A percentile compares a stretch with the other conserved stretches of the same genome.
These are phyloP conservation scores for Phytomonas serpens DNA, from an alignment of 208 protist genomes.

Conservation along the genomic window DNA sequence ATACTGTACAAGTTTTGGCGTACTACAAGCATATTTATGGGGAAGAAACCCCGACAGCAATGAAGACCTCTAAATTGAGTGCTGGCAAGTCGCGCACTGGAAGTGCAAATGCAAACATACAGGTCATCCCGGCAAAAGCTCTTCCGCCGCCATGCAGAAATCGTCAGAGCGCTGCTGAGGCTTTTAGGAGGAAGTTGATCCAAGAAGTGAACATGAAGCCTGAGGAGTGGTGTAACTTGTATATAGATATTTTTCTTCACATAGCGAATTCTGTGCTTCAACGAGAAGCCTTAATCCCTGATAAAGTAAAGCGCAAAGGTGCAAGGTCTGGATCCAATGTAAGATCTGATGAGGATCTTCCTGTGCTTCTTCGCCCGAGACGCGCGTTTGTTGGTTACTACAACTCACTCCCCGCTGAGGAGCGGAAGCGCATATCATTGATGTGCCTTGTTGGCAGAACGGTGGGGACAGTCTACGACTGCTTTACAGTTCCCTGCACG, in stretches of 20 bases:
- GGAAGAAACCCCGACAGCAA: slow-evolving; percentile 6
- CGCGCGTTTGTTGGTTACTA: slow-evolving; percentile 81
- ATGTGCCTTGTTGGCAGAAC: slow-evolving; percentile 76
- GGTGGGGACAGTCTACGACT: slow-evolving; percentile 58
- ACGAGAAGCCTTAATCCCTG: slow-evolving; percentile 35
- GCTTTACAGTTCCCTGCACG: slow-evolving; percentile 67
- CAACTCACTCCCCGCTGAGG: slow-evolving; percentile 54
- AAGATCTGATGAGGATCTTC: slow-evolving; percentile 43
- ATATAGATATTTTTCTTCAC: slow-evolving; percentile 72
- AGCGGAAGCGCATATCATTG: slow-evolving; percentile 66
- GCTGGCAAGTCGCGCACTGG: slow-evolving; percentile 5
- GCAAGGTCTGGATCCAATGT: slow-evolving; percentile 7
- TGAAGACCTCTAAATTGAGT: slow-evolving; percentile 10
- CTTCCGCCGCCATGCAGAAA: slow-evolving; percentile 29
- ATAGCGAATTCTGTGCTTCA: slow-evolving; percentile 75
- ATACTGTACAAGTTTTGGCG: slow-evolving; percentile 63
- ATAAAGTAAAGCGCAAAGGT: slow-evolving; percentile 13
- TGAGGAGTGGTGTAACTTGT: slow-evolving; percentile 86
- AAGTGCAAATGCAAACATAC: background rate
- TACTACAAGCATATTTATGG: slow-evolving; percentile 74
- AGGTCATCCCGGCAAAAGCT: slow-evolving; percentile 64
- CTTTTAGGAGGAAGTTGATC: slow-evolving; percentile 55
- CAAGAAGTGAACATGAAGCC: slow-evolving; percentile 78
- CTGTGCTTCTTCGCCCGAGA: slow-evolving; percentile 70
- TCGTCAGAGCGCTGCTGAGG: slow-evolving; percentile 34